Evolutionary conservation across 371 early-diverging fungal species (phyloP).

Genomic region (Coemansia sp.): DNA sequence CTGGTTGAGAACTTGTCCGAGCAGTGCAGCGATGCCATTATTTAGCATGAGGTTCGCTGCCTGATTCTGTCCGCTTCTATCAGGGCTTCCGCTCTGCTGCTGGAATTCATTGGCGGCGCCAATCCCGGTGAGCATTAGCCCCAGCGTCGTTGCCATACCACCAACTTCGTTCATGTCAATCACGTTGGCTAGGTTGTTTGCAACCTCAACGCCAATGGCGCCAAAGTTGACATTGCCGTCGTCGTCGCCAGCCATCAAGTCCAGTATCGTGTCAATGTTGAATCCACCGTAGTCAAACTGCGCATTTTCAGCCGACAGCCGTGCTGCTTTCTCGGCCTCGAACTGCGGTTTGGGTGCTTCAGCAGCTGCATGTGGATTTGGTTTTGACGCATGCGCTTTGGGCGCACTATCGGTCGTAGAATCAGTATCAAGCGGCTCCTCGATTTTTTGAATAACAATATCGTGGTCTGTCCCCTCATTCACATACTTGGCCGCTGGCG

Average conservation of each 20-base stretch:
- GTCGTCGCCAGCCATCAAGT: slow-evolving; percentile 47
- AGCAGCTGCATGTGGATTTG: too few relatives aligned
- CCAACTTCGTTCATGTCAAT: slow-evolving; percentile 49
- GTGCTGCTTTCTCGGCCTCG: too few relatives aligned
- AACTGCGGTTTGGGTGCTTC: too few relatives aligned
- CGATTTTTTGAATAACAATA: too few relatives aligned
- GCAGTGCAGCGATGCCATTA: slow-evolving; percentile 31
- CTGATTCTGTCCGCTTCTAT: background rate
- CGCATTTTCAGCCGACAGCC: background rate
- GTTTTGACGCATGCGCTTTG: too few relatives aligned
- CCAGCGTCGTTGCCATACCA: slow-evolving; percentile 33
- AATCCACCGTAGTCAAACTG: slow-evolving; percentile 16
- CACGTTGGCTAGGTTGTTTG: slow-evolving; percentile 39
- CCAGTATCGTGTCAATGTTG: slow-evolving; percentile 32
- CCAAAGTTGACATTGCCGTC: slow-evolving; percentile 43
- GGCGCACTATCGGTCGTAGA: too few relatives aligned
- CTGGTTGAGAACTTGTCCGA: slow-evolving; percentile 22
- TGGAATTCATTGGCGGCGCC: slow-evolving; percentile 33
- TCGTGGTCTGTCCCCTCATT: too few relatives aligned
- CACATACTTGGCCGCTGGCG: background rate
- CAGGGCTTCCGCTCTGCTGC: slow-evolving; percentile 6
- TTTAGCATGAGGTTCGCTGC: slow-evolving; percentile 19
- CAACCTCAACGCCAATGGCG: slow-evolving; percentile 39
- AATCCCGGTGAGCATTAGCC: slow-evolving; percentile 42
- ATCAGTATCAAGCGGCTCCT: too few relatives aligned